phyloP scores from a whole-genome alignment of 2,329 filamentous ascomycete species.

The Monilinia aucupariae region DNA sequence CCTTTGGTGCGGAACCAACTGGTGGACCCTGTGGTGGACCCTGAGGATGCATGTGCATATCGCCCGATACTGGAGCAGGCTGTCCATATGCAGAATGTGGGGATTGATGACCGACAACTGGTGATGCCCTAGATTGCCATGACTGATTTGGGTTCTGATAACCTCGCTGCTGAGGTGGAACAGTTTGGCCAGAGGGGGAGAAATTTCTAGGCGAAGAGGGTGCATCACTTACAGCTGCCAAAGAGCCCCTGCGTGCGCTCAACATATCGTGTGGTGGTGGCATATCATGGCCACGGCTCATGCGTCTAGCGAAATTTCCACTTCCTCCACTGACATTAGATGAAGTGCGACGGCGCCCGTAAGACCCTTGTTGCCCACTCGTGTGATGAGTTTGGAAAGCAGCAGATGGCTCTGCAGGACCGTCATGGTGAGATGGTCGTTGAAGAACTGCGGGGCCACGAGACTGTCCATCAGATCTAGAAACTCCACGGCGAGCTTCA shows the following conservation, averaged over 20 bases:
- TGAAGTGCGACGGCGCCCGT: constrained; percentile 73
- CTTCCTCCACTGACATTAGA: constrained; percentile 89
- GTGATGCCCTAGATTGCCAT: constrained; percentile 40
- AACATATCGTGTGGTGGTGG: constrained; percentile 36
- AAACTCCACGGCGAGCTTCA: constrained; percentile 61
- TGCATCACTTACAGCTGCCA: constrained; percentile 47
- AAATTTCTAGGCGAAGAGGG: constrained; percentile 44
- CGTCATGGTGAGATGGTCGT: constrained; percentile 57
- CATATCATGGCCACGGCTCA: constrained; percentile 35
- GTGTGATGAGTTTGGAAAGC: constrained; percentile 77
- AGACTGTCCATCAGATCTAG: constrained; percentile 60
- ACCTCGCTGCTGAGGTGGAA: constrained; percentile 20
- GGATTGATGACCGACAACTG: constrained; percentile 34
- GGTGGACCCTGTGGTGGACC: constrained; percentile 25
- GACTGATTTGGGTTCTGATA: constrained; percentile 29
- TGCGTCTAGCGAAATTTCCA: constrained; percentile 52
- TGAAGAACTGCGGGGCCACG: constrained; percentile 77
- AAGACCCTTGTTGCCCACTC: constrained; percentile 59
- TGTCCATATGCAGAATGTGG: constrained; percentile 32
- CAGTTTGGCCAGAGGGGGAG: constrained; percentile 32
- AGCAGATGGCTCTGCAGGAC: constrained; percentile 75
- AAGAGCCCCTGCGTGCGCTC: constrained; percentile 44
- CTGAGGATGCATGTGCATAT: constrained; percentile 24
- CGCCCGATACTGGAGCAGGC: constrained; percentile 37
- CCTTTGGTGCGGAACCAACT: constrained; percentile 35